These are phyloP conservation scores for Verticillium albo-atrum DNA, from an alignment of 2,329 filamentous ascomycete genomes.

Conservation along the genomic window DNA sequence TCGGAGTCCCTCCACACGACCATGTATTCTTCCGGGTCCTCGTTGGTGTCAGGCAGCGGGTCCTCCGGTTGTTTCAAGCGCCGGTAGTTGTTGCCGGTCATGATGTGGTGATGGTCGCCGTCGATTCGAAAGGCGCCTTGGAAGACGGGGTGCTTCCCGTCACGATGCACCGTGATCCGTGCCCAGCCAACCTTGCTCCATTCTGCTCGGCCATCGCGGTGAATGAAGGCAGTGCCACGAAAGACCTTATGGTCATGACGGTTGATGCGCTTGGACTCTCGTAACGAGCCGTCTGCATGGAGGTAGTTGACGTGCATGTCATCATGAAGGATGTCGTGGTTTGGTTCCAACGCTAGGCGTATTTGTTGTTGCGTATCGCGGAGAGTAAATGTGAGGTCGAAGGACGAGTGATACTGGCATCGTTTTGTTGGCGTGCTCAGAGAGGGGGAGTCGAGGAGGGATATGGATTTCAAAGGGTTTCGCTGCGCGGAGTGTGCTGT, in stretches of 20 bases:
- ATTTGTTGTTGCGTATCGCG: conserved; percentile 64
- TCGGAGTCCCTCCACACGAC: conserved; percentile 91
- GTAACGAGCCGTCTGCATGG: conserved; percentile 64
- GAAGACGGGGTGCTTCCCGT: conserved; percentile 77
- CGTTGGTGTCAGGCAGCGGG: conserved; percentile 51
- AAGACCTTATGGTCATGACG: conserved; percentile 76
- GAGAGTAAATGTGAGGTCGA: conserved; percentile 79
- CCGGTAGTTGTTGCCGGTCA: conserved; percentile 69
- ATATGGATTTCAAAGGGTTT: conserved; percentile 72
- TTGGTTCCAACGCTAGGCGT: conserved; percentile 79
- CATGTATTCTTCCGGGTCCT: conserved; percentile 68
- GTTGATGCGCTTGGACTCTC: conserved; percentile 62
- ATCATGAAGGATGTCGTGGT: conserved; percentile 80
- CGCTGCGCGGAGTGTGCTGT: conserved; percentile 67
- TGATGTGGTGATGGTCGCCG: conserved; percentile 82
- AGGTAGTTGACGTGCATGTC: conserved; percentile 72
- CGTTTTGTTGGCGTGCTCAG: conserved; percentile 76
- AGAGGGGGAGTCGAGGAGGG: conserved; percentile 66
- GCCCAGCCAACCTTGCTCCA: conserved; percentile 89
- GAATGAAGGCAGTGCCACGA: conserved; percentile 72
- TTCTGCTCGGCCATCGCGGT: conserved; percentile 50
- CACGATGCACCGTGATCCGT: conserved; percentile 69
- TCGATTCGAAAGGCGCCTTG: conserved; percentile 83
- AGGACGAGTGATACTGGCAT: conserved; percentile 74
- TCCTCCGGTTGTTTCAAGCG: conserved; percentile 69